Percentiles rank a stretch among this genome's conserved stretches.
Conservation (phyloP, 2,329 filamentous ascomycete species). For the Beauveria sp. region DNA sequence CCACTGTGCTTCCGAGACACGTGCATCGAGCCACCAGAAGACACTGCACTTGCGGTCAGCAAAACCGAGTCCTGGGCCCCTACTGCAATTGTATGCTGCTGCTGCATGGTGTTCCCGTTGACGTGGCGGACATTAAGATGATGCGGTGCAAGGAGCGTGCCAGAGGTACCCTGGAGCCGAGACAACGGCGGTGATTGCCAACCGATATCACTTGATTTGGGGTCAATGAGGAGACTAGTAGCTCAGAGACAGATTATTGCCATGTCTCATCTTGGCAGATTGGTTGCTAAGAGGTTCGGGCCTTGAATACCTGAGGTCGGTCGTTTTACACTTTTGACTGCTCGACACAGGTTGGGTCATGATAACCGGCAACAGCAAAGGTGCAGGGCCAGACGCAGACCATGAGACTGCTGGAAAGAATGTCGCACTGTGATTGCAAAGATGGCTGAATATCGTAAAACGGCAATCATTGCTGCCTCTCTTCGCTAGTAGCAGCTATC, state of each 20-base stretch:
- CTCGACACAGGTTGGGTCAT: too few species aligned
- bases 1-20: slow-evolving; percentile 4
- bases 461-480: background rate
- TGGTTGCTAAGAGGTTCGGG: too few species aligned
- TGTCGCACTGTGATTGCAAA: too few species aligned
- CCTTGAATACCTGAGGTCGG: too few species aligned
- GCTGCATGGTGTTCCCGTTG: background rate
- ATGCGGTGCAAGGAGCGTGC: background rate
- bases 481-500: background rate
- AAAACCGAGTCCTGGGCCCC: background rate
- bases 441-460: too few species aligned
- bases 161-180: slow-evolving; percentile 1
- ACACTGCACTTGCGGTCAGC: background rate
- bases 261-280: too few species aligned
- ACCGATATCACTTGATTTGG: background rate
- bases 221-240: too few species aligned
- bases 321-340: too few species aligned
- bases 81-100: background rate
- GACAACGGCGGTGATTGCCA: background rate
- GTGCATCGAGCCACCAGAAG: background rate
- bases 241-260: too few species aligned
- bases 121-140: background rate
- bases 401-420: too few species aligned
- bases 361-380: too few species aligned
- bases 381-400: too few species aligned